These are phyloP conservation scores for Aspergillus udagawae DNA, from an alignment of 2,329 filamentous ascomycete genomes.

Conservation along the genomic window DNA sequence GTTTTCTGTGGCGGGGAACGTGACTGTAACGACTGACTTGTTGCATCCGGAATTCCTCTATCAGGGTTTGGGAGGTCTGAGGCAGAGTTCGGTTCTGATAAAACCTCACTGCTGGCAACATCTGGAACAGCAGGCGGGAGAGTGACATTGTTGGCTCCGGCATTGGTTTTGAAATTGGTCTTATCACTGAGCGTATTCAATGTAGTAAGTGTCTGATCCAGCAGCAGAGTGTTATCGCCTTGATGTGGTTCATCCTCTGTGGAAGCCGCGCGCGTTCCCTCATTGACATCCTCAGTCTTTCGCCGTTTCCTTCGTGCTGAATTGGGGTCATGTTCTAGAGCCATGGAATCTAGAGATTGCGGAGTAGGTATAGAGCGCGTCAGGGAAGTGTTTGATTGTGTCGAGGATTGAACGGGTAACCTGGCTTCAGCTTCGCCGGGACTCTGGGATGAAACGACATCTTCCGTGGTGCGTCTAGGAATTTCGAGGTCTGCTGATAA, in stretches of 20 bases:
- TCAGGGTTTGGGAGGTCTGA: neutral
- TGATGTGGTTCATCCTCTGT: neutral
- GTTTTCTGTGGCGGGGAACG: conserved; percentile 52
- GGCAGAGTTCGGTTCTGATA: neutral
- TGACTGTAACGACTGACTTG: conserved; percentile 19
- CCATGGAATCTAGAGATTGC: neutral
- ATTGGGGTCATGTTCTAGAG: conserved; percentile 31
- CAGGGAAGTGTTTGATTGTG: neutral
- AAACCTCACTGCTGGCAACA: neutral
- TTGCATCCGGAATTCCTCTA: neutral
- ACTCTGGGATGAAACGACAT: conserved; percentile 2
- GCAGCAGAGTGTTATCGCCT: neutral
- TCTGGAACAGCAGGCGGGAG: neutral
- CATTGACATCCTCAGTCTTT: conserved; percentile 23
- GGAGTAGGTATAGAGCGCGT: neutral
- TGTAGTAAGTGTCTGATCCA: neutral
- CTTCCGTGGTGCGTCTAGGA: conserved; percentile 4
- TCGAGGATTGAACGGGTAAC: neutral
- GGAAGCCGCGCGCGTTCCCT: conserved; percentile 2
- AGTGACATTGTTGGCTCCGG: too few relatives aligned
- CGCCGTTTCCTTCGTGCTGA: conserved; percentile 32
- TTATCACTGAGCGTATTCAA: neutral
- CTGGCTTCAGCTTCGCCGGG: neutral
- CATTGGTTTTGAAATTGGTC: neutral
- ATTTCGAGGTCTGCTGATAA: conserved; percentile 16